Evolutionary conservation across 495 filamentous ascomycete genomes (phyloP), one percentile per base, ranked within the genome.

Genomic region (Umbilicaria muhlenbergii): DNA sequence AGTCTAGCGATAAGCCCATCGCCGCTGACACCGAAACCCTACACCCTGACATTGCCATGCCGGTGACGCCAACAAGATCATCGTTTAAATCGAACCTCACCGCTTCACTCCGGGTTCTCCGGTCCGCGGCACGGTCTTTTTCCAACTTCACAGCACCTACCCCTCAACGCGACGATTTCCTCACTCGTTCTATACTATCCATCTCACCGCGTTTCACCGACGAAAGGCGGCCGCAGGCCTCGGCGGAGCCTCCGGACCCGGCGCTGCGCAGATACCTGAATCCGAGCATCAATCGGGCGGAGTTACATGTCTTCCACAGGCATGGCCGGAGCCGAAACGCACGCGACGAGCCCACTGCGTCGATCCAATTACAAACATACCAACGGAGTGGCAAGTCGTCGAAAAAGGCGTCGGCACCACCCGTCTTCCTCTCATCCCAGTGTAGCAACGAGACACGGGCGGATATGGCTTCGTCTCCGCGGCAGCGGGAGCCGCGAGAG

Each of bases 31-130:
- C 39, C 10, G 32, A 36, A 7, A 36, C 3, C 34, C 52, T 58
- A 34, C 51, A 58, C n/a, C 13, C 42, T 5, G 31, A 28, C 14
- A 11, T 62, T 67, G 15, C 57, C 64, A 28, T 10, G 6, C 24
- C 24, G 24, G 24, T 28, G 24, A 28, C 2, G 24, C 24, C 24
- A 5, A 28, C 67, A 5, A 59, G 57, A 12, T 66, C 69, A 13
- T 76, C 74, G 11, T 86, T 95, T 64, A 92, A 86, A 52, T 98
- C 91, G 2, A 96, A 96, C 51, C 69, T 98, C 13, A 98, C 88
- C 4, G 86, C 89, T 16, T 98, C 91, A 0, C 62, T 98, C 41
- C 76, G 83, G 31, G 86, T 83, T 19, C 73, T 96, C 43, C 83
- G 83, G 58, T 83, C 79, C 11, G 89, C 87, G 0, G 88, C 87